Conservation (phyloP, 257 asterid species). For the Jaltomata sinuosa region DNA sequence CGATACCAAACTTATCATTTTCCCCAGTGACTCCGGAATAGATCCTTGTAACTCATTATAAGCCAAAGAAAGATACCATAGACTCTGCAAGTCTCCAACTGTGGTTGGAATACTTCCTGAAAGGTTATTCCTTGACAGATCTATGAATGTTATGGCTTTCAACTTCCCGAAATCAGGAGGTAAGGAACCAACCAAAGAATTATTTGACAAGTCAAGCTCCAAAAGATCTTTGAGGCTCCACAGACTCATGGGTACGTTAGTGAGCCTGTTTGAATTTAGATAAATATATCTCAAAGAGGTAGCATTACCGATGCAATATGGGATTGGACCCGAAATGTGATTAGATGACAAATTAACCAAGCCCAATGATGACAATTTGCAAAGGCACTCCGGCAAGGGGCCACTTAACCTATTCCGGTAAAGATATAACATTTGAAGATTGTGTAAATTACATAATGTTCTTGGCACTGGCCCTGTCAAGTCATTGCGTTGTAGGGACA, state of each 20-base stretch:
- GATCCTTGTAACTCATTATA: slow-evolving; percentile 23
- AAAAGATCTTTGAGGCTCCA: slow-evolving; percentile 20
- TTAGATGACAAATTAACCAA: slow-evolving; percentile 7
- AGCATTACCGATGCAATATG: slow-evolving; percentile 19
- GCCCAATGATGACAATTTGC: slow-evolving; percentile 11
- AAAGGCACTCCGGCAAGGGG: slow-evolving; percentile 12
- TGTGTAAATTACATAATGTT: slow-evolving; percentile 7
- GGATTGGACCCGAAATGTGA: slow-evolving; percentile 15
- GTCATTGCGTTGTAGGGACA: slow-evolving; percentile 9
- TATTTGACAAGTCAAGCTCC: slow-evolving; percentile 12
- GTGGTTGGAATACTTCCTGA: slow-evolving; percentile 21
- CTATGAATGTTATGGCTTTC: slow-evolving; percentile 5
- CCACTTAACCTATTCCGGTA: slow-evolving; percentile 11
- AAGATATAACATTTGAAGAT: slow-evolving; percentile 7
- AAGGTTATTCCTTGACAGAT: slow-evolving; percentile 21
- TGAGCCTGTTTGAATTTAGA: slow-evolving; percentile 15
- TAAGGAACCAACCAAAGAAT: slow-evolving; percentile 21
- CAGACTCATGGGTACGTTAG: slow-evolving; percentile 15
- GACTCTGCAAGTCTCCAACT: slow-evolving; percentile 11
- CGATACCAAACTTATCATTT: slow-evolving; percentile 20
- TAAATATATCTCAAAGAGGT: slow-evolving; percentile 6
- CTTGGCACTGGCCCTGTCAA: slow-evolving; percentile 20
- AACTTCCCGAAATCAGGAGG: slow-evolving; percentile 15
- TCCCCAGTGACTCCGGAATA: slow-evolving; percentile 28
- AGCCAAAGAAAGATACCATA: slow-evolving; percentile 23